A percentile compares a stretch with the other conserved stretches of the same genome.
phyloP scores from a whole-genome alignment of 768 basidiomycete species.

The Mrakia hoshinonis region DNA sequence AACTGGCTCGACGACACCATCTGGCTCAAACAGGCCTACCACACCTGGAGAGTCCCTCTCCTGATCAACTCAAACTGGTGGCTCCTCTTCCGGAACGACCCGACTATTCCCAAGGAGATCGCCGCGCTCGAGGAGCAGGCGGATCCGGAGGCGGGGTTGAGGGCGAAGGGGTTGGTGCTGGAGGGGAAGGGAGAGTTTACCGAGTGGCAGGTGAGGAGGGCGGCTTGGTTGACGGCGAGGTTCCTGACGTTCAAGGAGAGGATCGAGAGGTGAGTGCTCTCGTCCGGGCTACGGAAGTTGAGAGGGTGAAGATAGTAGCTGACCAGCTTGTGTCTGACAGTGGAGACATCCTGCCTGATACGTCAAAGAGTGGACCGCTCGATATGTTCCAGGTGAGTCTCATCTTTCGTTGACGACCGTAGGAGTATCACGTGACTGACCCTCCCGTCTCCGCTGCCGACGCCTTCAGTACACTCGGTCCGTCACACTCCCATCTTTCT shows the following conservation, averaged over 20 bases:
- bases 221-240: conserved; percentile 70
- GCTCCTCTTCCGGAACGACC: conserved; percentile 73
- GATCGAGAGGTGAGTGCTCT: conserved; percentile 51
- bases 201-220: conserved; percentile 74
- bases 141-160: conserved; percentile 12
- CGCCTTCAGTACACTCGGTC: conserved; percentile 45
- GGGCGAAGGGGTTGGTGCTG: background rate
- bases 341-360: conserved; percentile 60
- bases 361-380: conserved; percentile 59
- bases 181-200: conserved; percentile 45
- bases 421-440: background rate
- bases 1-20: conserved; percentile 95
- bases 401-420: background rate
- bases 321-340: conserved; percentile 40
- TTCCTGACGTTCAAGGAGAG: conserved; percentile 61
- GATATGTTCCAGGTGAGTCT: conserved; percentile 37
- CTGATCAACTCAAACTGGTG: conserved; percentile 94
- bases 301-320: background rate
- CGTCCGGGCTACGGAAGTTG: background rate
- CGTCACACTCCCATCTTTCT: background rate
- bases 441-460: conserved; percentile 30
- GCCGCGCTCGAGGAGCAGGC: conserved; percentile 26
- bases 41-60: conserved; percentile 75
- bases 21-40: conserved; percentile 80
- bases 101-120: conserved; percentile 48